phyloP scores from a whole-genome alignment of 306 rosid species.

The Quercus wislizeni region DNA sequence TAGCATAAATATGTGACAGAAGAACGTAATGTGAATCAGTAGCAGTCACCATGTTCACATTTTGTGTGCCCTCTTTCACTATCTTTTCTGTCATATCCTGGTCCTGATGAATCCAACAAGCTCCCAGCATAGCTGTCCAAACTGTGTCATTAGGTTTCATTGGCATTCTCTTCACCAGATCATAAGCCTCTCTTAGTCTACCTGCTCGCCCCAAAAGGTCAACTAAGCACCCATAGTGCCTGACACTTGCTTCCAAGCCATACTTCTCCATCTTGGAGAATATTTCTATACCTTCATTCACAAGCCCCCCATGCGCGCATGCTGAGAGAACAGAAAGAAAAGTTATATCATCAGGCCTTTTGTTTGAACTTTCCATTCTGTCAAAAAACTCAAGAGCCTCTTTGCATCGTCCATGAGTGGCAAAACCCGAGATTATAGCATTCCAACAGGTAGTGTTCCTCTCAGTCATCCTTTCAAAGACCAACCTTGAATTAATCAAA shows the following conservation, averaged over 20 bases:
- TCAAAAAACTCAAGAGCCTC: slow-evolving; percentile 55
- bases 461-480: slow-evolving; percentile 46
- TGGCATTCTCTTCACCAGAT: slow-evolving; percentile 50
- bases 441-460: slow-evolving; percentile 64
- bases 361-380: slow-evolving; percentile 46
- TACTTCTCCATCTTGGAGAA: slow-evolving; percentile 53
- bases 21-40: slow-evolving; percentile 40
- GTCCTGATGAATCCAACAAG: slow-evolving; percentile 62
- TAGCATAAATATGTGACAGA: slow-evolving; percentile 66
- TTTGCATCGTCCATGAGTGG: slow-evolving; percentile 53
- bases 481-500: slow-evolving; percentile 45
- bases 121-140: slow-evolving; percentile 67
- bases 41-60: slow-evolving; percentile 14
- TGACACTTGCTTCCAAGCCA: slow-evolving; percentile 38
- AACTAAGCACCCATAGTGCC: slow-evolving; percentile 69
- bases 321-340: slow-evolving; percentile 60
- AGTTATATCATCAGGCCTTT: slow-evolving; percentile 56
- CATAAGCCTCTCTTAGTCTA: slow-evolving; percentile 55
- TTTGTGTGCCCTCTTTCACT: slow-evolving; percentile 24
- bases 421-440: slow-evolving; percentile 64
- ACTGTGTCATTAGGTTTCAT: slow-evolving; percentile 56
- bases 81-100: slow-evolving; percentile 50
- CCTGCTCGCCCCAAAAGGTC: slow-evolving; percentile 74
- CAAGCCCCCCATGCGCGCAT: slow-evolving; percentile 63
- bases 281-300: slow-evolving; percentile 46